Evolutionary conservation across 2,329 filamentous ascomycete genomes (phyloP).

Genomic region (Nemania bipapillata): DNA sequence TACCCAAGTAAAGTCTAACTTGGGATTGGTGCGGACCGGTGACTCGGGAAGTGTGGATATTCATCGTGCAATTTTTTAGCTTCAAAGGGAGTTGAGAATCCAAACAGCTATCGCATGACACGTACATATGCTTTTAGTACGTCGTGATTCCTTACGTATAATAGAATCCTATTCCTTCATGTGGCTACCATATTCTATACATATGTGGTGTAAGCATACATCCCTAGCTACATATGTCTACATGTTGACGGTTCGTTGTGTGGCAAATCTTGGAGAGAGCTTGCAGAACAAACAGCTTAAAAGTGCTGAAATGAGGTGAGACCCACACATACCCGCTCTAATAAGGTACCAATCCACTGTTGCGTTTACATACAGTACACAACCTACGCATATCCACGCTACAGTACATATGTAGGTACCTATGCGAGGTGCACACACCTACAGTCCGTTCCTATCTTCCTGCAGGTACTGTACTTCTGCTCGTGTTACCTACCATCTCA

Average conservation of each 20-base stretch:
- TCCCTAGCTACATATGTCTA: no score
- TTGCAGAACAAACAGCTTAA: slow-evolving; percentile 1
- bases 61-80: neutral
- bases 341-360: slow-evolving; percentile 6
- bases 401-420: neutral
- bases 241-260: no score
- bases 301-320: slow-evolving; percentile 25
- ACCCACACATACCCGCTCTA: slow-evolving; percentile 14
- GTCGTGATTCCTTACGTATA: neutral
- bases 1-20: slow-evolving; percentile 10
- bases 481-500: no score
- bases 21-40: slow-evolving; percentile 26
- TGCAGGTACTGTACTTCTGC: no score
- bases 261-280: neutral
- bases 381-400: no score
- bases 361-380: slow-evolving; percentile 5
- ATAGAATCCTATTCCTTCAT: neutral
- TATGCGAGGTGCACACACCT: no score
- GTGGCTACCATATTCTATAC: neutral
- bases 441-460: no score
- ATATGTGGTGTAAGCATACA: neutral
- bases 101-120: slow-evolving; percentile 8
- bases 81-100: neutral
- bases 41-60: slow-evolving; percentile 34
- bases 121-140: neutral